Conservation (phyloP, 148 eudicot genomes). For the Diospyros kaki region DNA sequence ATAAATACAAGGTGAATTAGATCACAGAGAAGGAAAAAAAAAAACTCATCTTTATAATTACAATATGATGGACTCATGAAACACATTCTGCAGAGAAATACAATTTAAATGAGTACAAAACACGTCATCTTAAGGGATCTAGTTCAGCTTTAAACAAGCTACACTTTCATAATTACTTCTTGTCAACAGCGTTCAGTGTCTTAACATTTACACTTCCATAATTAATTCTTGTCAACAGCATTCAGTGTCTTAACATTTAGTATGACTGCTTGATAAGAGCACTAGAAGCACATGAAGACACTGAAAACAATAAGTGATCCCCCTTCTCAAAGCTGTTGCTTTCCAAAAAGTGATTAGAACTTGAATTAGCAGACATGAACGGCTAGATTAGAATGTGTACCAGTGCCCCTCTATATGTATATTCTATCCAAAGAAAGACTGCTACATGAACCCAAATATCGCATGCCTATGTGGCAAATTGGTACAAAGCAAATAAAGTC, state of each 20-base stretch:
- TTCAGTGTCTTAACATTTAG: background rate
- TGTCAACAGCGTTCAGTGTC: background rate
- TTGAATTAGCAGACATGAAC: background rate
- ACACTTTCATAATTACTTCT: background rate
- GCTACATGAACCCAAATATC: background rate
- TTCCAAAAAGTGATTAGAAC: background rate
- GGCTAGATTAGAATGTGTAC: background rate
- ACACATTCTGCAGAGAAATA: background rate
- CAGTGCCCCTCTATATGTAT: background rate
- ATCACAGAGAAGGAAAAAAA: background rate
- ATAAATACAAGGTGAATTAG: conserved; percentile 16
- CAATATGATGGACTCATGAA: background rate
- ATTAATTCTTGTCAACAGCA: conserved; percentile 1
- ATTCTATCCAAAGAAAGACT: background rate
- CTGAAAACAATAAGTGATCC: background rate
- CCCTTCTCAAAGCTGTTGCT: background rate
- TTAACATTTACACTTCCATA: background rate
- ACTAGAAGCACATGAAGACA: background rate
- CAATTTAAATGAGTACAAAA: background rate
- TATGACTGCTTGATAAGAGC: background rate
- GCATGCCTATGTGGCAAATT: background rate
- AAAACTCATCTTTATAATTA: background rate
- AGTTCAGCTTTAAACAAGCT: background rate
- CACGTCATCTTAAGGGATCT: background rate
- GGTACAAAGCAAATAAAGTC: no score